Evolutionary conservation across 768 basidiomycete genomes (phyloP), one percentile per base, ranked within the genome.

Genomic region (Rhodotorula kratochvilovae): DNA sequence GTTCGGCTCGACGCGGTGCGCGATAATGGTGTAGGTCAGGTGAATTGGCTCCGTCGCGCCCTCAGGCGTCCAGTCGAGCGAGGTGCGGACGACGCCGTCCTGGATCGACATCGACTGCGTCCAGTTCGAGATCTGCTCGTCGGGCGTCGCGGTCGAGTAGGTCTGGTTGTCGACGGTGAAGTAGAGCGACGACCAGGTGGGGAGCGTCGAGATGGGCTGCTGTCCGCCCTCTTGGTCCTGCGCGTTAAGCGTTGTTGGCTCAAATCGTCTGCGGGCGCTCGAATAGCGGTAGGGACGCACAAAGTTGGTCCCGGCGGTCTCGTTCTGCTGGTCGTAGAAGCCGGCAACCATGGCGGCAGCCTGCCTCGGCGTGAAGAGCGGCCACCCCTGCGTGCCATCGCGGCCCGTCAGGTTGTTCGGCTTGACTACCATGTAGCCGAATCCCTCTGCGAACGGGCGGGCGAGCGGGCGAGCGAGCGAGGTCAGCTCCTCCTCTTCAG

Each of bases 301-400:
- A 45, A 71, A 75, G 61, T 75, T 75, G 27, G 74, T 71, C 0
- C 74, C 74, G 11, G 27, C 61, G 21, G 74, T 75, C 29, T 59
- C 42, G 42, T n/a, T 10, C 39, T 69, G 67, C 35, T 42, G 35
- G 48, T 68, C 74, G 61, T 75, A 75, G 53, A 75, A 75, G 33
- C 74, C 74, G 0, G 74, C 74, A 31, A 75, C 67, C 59, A 71
- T 66, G 0, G 74, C 67, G 21, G 67, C 63, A 0, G 74, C 58
- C 57, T 59, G 62, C 27, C 74, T 31, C 31, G 67, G 58, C 33
- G 68, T 67, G 57, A 75, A 75, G n/a, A 75, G 57, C 31, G 74
- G 74, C 72, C 72, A 74, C 11, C 72, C 72, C 12, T 70, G 61
- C 23, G 72, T 74, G 15, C 66, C 66, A 21, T 70, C 25, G 42